Base-by-base conservation (phyloP, 2,329 filamentous ascomycete species). In the Ophiostoma perfectum region DNA sequence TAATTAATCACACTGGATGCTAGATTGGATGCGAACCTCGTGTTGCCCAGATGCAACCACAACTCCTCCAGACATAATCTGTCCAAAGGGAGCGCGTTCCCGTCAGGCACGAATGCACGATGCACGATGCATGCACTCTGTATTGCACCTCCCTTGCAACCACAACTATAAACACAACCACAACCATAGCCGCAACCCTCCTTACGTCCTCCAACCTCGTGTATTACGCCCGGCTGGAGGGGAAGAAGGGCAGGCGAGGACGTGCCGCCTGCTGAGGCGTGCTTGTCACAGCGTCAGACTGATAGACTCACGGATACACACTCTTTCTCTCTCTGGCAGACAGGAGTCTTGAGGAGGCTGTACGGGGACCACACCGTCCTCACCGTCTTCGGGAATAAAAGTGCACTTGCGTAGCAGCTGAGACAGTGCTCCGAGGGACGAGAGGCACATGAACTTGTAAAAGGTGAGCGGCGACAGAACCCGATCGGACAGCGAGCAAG, bases 71-170 rank as follows among this genome's bases (percentile, higher is more conserved):
- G 27, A 27, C 18, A 18, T 52, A 8, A 14, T 58, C 52, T 66
- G 45, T 11, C 64, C 64, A 69, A 42, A 60, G 38, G 18, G n/a
- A 49, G 16, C 42, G 45, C 39, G 44, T 52, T 39, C 58, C 55
- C 65, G 66, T 70, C 63, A 67, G 68, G 68, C 66, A 68, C 66
- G 36, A 68, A 67, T 67, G 64, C 64, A 64, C 63, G n/a, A 6
- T 42, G 14, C 45, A 64, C 44, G 7, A 42, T 63, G 14, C 60
- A n/a, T 36, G 14, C 58, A 3, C 27, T 12, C 18, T n/a, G n/a
- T 5, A 52, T 52, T 52, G 47, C 12, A 12, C 47, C 14, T 62
- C 36, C 18, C 12, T n/a, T 39, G 58, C 58, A 62, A 14, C 14
- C 5, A 11, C 12, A 62, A 6, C 12, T 9, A 38, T 2, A 41